A percentile compares a stretch with the other conserved stretches of the same genome.
These are phyloP conservation scores for Trichoderma hamatum DNA, from an alignment of 2,329 filamentous ascomycete genomes.

Conservation along the genomic window DNA sequence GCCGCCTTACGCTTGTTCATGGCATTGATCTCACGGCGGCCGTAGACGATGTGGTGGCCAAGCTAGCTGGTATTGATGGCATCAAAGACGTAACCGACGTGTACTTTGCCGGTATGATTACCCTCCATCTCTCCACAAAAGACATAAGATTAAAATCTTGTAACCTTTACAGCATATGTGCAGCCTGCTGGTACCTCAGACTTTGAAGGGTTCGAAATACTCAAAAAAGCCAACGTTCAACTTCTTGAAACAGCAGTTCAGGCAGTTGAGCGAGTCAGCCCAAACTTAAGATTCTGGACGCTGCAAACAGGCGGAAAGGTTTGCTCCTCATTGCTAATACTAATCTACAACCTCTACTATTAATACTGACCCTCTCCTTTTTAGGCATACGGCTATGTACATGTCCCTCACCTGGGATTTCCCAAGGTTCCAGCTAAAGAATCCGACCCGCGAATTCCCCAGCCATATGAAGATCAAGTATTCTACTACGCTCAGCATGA, in stretches of 20 bases:
- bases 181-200: conserved; percentile 20
- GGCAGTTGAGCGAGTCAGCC: conserved; percentile 13
- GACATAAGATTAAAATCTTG: neutral
- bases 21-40: conserved; percentile 12
- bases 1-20: conserved; percentile 1
- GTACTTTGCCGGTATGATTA: conserved; percentile 17
- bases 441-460: conserved; percentile 19
- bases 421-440: conserved; percentile 22
- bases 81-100: conserved; percentile 20
- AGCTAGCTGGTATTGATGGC: conserved; percentile 10
- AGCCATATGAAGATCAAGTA: conserved; percentile 22
- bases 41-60: conserved; percentile 18
- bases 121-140: too few relatives aligned
- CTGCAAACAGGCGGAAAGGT: conserved; percentile 24
- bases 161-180: conserved; percentile 2
- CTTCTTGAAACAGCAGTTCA: conserved; percentile 17
- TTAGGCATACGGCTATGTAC: conserved; percentile 18
- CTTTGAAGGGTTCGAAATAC: conserved; percentile 18
- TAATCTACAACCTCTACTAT: fast-evolving
- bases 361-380: neutral
- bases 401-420: conserved; percentile 18
- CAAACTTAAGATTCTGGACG: conserved; percentile 12
- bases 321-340: neutral
- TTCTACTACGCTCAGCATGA: conserved; percentile 24
- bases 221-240: conserved; percentile 17